Conservation (phyloP, 768 basidiomycete species). For the Leccinum pellstonianum region DNA sequence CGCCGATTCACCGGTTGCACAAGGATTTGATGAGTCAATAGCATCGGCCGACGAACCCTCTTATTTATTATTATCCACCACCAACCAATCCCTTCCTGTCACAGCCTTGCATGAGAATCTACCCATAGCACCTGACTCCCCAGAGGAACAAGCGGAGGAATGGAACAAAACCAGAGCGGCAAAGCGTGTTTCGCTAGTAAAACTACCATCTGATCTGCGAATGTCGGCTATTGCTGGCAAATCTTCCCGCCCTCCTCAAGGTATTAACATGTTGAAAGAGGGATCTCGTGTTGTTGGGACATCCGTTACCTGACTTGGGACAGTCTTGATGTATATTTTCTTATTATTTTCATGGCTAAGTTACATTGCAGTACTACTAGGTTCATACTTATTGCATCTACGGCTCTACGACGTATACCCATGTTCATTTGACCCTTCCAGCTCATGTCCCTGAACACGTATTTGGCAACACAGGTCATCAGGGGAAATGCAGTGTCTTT, state of each 20-base stretch:
- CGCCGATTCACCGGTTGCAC: conserved; percentile 38
- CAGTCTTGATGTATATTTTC: conserved; percentile 6
- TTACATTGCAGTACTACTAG: conserved; percentile 3
- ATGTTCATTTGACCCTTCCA: conserved; percentile 2
- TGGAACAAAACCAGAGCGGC: conserved; percentile 86
- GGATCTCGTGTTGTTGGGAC: conserved; percentile 5
- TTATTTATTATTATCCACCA: conserved; percentile 20
- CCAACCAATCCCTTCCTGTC: conserved; percentile 22
- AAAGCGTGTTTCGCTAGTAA: conserved; percentile 80
- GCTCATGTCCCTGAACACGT: neutral
- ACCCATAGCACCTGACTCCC: conserved; percentile 44
- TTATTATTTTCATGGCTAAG: conserved; percentile 2
- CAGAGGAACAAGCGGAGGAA: conserved; percentile 77
- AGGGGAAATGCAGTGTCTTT: conserved; percentile 3
- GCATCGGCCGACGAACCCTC: conserved; percentile 30
- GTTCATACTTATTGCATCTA: conserved; percentile 10
- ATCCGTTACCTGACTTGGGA: conserved; percentile 5
- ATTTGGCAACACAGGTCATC: neutral
- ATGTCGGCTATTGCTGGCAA: conserved; percentile 24
- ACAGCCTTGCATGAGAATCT: conserved; percentile 44
- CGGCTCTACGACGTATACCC: conserved; percentile 4
- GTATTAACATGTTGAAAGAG: conserved; percentile 8
- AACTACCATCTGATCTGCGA: conserved; percentile 57
- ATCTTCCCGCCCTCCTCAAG: conserved; percentile 9
- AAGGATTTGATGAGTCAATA: conserved; percentile 30